phyloP scores from a whole-genome alignment of 306 rosid genomes.

The Begonia fuchsioides region DNA sequence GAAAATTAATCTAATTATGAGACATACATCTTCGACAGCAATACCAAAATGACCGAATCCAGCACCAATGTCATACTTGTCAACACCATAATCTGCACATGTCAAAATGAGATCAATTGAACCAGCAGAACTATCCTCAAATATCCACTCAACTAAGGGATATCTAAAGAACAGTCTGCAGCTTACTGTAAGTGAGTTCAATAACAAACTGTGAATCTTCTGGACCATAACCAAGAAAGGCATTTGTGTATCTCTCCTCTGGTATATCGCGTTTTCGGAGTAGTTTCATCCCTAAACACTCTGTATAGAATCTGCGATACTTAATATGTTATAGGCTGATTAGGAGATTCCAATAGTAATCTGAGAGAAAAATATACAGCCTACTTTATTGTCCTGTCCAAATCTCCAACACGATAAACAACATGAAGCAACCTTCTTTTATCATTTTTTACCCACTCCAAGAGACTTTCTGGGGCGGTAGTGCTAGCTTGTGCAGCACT shows the following conservation, averaged over 20 bases:
- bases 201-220: constrained; percentile 77
- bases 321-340: constrained; percentile 11
- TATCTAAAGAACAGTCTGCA: background rate
- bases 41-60: constrained; percentile 80
- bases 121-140: background rate
- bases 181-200: constrained; percentile 82
- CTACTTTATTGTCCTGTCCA: constrained; percentile 82
- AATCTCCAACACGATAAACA: constrained; percentile 73
- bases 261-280: constrained; percentile 76
- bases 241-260: constrained; percentile 73
- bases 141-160: background rate
- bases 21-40: constrained; percentile 89
- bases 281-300: constrained; percentile 80
- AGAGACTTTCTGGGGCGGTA: constrained; percentile 39
- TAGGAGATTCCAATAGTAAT: background rate
- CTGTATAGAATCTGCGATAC: constrained; percentile 64
- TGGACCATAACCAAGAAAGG: constrained; percentile 80
- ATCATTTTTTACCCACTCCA: constrained; percentile 72
- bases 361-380: background rate
- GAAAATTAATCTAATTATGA: too few species aligned
- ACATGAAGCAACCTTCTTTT: constrained; percentile 67
- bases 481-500: constrained; percentile 36
- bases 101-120: constrained; percentile 10
- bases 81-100: constrained; percentile 71
- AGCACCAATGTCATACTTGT: constrained; percentile 63